phyloP scores from a whole-genome alignment of 108 stramenopile species.

The Licmophora abbreviata region DNA sequence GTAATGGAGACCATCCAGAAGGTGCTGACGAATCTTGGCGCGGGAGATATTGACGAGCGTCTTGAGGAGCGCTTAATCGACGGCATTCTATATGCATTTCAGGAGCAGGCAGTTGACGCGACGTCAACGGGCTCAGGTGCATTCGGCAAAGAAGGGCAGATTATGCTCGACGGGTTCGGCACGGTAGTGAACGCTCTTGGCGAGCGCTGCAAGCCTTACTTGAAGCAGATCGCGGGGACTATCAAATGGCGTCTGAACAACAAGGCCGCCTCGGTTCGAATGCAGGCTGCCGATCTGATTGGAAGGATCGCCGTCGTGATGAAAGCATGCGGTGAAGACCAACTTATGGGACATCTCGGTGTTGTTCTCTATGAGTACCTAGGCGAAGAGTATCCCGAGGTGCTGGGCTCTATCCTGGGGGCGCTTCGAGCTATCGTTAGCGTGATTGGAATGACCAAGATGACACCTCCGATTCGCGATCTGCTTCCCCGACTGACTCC shows the following conservation, averaged over 20 bases:
- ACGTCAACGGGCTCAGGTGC: conserved; percentile 35
- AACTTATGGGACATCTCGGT: conserved; percentile 97
- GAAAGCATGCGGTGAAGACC: conserved; percentile 96
- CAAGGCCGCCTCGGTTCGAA: conserved; percentile 94
- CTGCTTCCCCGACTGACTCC: conserved; percentile 96
- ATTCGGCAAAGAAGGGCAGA: conserved; percentile 65
- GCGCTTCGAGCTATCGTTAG: conserved; percentile 95
- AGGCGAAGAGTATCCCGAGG: conserved; percentile 98
- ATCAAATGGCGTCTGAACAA: conserved; percentile 99
- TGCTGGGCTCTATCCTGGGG: conserved; percentile 92
- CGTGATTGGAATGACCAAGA: conserved; percentile 98
- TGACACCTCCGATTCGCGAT: conserved; percentile 97
- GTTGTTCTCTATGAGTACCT: conserved; percentile 98
- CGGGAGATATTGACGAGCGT: conserved; percentile 89
- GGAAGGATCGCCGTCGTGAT: conserved; percentile 96
- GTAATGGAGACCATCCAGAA: conserved; percentile 97
- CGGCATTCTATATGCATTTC: conserved; percentile 98
- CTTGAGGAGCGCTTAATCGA: conserved; percentile 98
- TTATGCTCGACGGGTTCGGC: conserved; percentile 97
- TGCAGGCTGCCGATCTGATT: conserved; percentile 99
- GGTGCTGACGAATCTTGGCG: conserved; percentile 91
- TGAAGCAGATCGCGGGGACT: conserved; percentile 96
- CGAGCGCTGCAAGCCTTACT: conserved; percentile 93
- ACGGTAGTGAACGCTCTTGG: conserved; percentile 96
- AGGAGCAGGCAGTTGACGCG: conserved; percentile 94